phyloP scores from a whole-genome alignment of 2,329 filamentous ascomycete genomes.

The Pezicula neosporulosa region DNA sequence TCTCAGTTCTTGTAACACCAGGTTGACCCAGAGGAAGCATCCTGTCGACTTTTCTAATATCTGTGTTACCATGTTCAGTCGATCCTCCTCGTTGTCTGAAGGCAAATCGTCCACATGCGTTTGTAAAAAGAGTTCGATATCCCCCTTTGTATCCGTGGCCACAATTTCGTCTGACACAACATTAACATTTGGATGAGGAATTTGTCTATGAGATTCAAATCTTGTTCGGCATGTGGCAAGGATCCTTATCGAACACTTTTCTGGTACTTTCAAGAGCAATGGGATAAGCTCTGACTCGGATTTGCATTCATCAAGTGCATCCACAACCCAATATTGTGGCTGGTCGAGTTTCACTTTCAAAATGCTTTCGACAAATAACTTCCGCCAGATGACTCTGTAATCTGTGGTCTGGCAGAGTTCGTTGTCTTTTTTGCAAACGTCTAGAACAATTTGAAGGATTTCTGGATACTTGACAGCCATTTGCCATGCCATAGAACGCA shows the following conservation, averaged over 20 bases:
- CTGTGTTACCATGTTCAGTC: constrained; percentile 9
- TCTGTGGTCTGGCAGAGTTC: constrained; percentile 19
- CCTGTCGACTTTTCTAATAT: constrained; percentile 25
- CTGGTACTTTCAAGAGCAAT: constrained; percentile 16
- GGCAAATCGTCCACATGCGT: constrained; percentile 14
- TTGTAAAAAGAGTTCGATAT: constrained; percentile 24
- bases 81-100: constrained; percentile 2
- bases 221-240: constrained; percentile 26
- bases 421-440: constrained; percentile 18
- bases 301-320: constrained; percentile 32
- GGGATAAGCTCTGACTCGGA: constrained; percentile 20
- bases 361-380: constrained; percentile 28
- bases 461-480: constrained; percentile 25
- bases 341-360: constrained; percentile 18
- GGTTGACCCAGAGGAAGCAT: constrained; percentile 30
- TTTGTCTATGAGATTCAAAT: not conserved
- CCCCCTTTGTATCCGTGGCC: constrained; percentile 19
- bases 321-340: constrained; percentile 32
- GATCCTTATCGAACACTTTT: constrained; percentile 23
- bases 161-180: constrained; percentile 18
- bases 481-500: constrained; percentile 29
- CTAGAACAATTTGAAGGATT: constrained; percentile 20
- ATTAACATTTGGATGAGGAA: constrained; percentile 5
- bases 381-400: constrained; percentile 28
- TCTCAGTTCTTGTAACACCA: constrained; percentile 29